A percentile compares a stretch with the other conserved stretches of the same genome.
These are phyloP conservation scores for Phytophthora citricola DNA, from an alignment of 352 stramenopile genomes.

Conservation along the genomic window DNA sequence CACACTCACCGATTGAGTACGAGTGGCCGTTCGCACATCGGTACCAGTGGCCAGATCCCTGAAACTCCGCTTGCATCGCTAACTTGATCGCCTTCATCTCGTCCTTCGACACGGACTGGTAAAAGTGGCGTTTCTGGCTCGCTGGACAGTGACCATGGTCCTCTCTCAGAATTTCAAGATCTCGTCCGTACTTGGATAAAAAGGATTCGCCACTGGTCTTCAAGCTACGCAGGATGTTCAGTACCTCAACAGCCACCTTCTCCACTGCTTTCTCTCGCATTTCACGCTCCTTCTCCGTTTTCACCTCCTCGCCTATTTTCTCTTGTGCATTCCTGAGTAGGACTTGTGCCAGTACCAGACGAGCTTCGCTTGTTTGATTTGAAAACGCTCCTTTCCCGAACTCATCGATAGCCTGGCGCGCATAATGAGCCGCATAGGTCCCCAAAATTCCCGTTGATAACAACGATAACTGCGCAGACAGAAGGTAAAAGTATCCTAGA, in stretches of 20 bases:
- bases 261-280: conserved; percentile 17
- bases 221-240: conserved; percentile 3
- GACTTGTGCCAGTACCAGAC: conserved; percentile 35
- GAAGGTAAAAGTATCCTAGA: conserved; percentile 36
- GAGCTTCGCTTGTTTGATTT: conserved; percentile 24
- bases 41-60: conserved; percentile 64
- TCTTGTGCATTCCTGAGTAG: conserved; percentile 29
- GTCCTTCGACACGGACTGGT: conserved; percentile 35
- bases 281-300: conserved; percentile 17
- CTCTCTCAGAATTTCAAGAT: conserved; percentile 12
- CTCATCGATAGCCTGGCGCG: conserved; percentile 14
- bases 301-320: conserved; percentile 21
- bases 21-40: conserved; percentile 83
- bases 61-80: conserved; percentile 45
- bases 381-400: conserved; percentile 26
- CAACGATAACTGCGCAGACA: conserved; percentile 33
- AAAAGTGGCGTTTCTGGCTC: conserved; percentile 35
- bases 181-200: conserved; percentile 10
- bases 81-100: conserved; percentile 41
- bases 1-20: conserved; percentile 87
- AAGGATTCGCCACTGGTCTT: conserved; percentile 10
- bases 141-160: conserved; percentile 4
- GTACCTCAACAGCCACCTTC: background rate
- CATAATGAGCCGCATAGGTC: conserved; percentile 14
- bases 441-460: background rate